Base-by-base conservation (phyloP, 208 protist species). In the Acanthamoeba lenticulata region DNA sequence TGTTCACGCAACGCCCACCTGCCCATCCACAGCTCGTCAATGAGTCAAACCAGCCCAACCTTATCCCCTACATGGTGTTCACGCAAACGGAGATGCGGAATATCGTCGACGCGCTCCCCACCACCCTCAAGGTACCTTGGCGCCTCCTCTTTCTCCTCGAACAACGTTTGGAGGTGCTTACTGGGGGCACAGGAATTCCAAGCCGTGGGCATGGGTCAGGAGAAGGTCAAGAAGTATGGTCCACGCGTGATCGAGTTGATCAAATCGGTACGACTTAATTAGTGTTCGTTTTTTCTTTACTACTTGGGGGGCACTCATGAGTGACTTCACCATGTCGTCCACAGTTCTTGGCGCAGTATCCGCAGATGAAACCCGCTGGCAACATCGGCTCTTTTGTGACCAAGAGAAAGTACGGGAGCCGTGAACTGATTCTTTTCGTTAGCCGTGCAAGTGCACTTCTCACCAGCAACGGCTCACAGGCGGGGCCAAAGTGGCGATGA, bases 211-310 rank as follows among this genome's bases (percentile, higher is more conserved):
- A 81, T 81, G 69, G 69, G 69, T 21, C 69, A 81, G 27, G 69
- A 81, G 69, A 81, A 81, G 69, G 69, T 81, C 69, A 81, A 81
- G 69, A 81, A 81, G 38, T 81, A 81, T 81, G 69, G 69, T 32
- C 69, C 69, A 32, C 11, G 69, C 17, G 69, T 81, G 36, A 81
- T 81, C 38, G 69, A 81, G 40, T 21, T 81, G 69, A 21, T 81
- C 69, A 81, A 81, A 45, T 45, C 69, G 69, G 69, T 81, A 81
- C 38, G 69, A n/a, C n/a, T n/a, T n/a, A n/a, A n/a, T n/a, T n/a
- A n/a, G n/a, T n/a, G n/a, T n/a, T 29, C 69, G 69, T 29, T n/a
- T n/a, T n/a, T n/a, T n/a, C n/a, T n/a, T n/a, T n/a, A n/a, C n/a
- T n/a, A n/a, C n/a, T n/a, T n/a, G n/a, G n/a, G n/a, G n/a, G n/a